phyloP scores from a whole-genome alignment of 2,329 filamentous ascomycete species.

The Aureobasidium lini region DNA sequence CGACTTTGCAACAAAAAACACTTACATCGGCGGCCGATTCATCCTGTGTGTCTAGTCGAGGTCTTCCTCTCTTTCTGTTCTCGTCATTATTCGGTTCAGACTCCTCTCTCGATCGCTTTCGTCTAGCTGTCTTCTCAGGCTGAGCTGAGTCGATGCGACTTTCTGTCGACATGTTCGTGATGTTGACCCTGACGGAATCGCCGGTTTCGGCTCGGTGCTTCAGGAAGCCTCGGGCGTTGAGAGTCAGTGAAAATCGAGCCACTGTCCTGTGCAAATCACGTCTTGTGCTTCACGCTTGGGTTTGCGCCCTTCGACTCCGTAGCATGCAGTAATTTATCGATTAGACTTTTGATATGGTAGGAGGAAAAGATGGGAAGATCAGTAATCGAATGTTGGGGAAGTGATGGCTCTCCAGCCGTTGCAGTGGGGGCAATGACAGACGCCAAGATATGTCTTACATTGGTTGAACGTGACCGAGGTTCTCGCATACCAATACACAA shows the following conservation, averaged over 20 bases:
- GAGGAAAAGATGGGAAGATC: not conserved
- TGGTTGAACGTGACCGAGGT: not conserved
- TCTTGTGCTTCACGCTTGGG: not conserved
- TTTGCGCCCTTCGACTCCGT: no score
- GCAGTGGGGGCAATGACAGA: not conserved
- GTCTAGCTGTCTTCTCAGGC: not conserved
- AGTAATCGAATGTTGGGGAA: slow-evolving; percentile 9
- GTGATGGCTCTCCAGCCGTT: not conserved
- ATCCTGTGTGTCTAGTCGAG: slow-evolving; percentile 67
- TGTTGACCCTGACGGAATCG: not conserved
- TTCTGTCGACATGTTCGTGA: not conserved
- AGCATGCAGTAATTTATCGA: not conserved
- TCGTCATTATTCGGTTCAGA: slow-evolving; percentile 24
- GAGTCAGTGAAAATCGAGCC: not conserved
- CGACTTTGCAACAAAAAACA: not conserved
- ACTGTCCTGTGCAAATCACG: not conserved
- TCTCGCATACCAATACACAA: not conserved
- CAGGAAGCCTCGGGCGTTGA: not conserved
- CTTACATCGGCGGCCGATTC: slow-evolving; percentile 71
- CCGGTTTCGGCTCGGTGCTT: not conserved
- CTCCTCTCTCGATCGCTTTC: slow-evolving; percentile 7
- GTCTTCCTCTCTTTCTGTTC: slow-evolving; percentile 58
- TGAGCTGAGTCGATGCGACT: not conserved
- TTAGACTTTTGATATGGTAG: not conserved
- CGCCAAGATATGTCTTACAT: not conserved